Base-by-base conservation (phyloP, 2,329 filamentous ascomycete genomes). In the Apiospora malaysiana region DNA sequence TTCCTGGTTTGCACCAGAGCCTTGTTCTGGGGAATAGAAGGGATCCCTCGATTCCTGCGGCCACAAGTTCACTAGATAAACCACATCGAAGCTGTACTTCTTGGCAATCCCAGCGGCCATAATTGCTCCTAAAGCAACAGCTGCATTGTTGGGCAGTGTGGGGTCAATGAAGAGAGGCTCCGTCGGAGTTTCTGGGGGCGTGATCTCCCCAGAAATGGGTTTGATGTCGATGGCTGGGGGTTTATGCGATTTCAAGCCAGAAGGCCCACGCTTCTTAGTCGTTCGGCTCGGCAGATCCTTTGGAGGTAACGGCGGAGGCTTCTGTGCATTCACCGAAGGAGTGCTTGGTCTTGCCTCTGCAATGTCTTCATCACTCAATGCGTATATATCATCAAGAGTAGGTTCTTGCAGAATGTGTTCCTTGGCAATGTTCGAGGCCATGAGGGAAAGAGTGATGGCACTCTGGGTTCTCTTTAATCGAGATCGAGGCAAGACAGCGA, bases 51-150 rank as follows among this genome's bases (percentile, higher is more conserved):
- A 63, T n/a, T 46, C 65, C 65, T 46, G 65, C 4, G 88, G 87
- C 88, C 88, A 89, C 18, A 90, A 79, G 73, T 87, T 89, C 73
- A 89, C 85, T 42, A 90, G 84, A 73, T 90, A 90, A 16, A 90
- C 82, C 32, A 90, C 81, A 73, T 89, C 86, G 69, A 90, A 89
- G 69, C 87, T 83, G 77, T 89, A 89, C 69, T 85, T 84, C 4
- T 81, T 83, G 6, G 88, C 88, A 49, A 90, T 88, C 43, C 86
- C 82, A 0, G 87, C 87, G 9, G 86, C 86, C 76, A 88, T 84
- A 66, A 88, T 85, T 9, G 88, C 88, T 2, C 86, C 87, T 0
- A 83, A 80, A 23, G 84, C 80, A 18, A 85, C 85, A 16, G 84
- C 83, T 1, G 80, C 80, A 47, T 43, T 69, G 4, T 40, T 42